Evolutionary conservation across 148 eudicot genomes (phyloP), one percentile per base, ranked within the genome.

Genomic region (Silene uniflora): DNA sequence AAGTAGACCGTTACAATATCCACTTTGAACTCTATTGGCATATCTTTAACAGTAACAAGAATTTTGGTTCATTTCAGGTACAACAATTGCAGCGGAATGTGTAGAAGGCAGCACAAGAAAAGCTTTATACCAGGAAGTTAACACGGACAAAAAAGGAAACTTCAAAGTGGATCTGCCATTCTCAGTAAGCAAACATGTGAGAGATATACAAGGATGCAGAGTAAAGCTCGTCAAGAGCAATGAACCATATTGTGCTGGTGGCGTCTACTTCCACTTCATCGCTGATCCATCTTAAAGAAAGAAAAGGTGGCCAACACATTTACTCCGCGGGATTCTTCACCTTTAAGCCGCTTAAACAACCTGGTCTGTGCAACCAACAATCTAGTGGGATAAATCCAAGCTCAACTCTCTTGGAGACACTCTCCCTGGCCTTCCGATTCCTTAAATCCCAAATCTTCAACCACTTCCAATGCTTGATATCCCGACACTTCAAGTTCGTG

Each of bases 261-360:
- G 92, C 97, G 17, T 87, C 98, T 1, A 69, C 89, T 7, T 84
- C 97, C 23, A 76, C 86, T 56, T 89, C 92, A 22, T 86, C 96
- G 1, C 65, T 80, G 0, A 77, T 95, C 72, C 88, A 76, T 46
- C 85, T 89, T 74, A 88, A 87, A 61, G 82, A 90, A 62, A 80
- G 76, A 77, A 81, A 77, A 60, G 70, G 71, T 17, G 81, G 83
- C 18, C 81, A 77, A 17, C 93, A 85, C 79, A 79, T 90, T 32
- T 94, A 83, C 82, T 91, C 98, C 7, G 97, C 97, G 27, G 98
- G 98, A 5, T 86, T 84, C 77, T 86, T 91, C 89, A 87, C 96
- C 56, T 94, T 94, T 81, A 94, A 90, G 84, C 97, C 98, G 14
- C 67, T 82, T 1, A 83, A 83, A 46, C 89, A 86, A 56, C 94